These are phyloP conservation scores for Chlorella sorokiniana DNA, from an alignment of 139 green algal species.

Conservation along the genomic window DNA sequence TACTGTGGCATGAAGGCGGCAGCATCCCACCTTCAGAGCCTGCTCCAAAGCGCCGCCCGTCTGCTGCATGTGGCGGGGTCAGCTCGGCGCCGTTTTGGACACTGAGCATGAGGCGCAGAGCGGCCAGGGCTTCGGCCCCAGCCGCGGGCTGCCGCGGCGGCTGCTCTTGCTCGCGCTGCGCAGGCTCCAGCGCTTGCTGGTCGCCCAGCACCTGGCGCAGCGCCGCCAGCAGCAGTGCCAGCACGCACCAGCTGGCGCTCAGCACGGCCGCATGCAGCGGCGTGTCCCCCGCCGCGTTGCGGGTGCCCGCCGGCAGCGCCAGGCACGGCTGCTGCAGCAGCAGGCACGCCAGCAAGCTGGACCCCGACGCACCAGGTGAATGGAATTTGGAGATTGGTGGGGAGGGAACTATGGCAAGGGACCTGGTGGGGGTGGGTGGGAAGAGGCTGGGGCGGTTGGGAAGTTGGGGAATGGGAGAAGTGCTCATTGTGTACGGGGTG, in stretches of 20 bases:
- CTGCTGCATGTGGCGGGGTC: no score
- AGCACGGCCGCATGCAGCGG: constrained; percentile 14
- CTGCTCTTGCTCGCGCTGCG: not conserved
- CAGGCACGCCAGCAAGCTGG: constrained; percentile 23
- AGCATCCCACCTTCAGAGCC: no score
- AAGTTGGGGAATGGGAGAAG: no score
- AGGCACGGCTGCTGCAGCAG: constrained; percentile 5
- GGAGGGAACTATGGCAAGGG: no score
- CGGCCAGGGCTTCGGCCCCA: not conserved
- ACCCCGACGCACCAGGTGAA: no score
- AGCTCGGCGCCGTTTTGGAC: constrained; percentile 1
- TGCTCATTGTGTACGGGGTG: no score
- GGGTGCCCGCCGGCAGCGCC: not conserved
- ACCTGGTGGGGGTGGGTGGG: no score
- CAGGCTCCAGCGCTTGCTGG: no score
- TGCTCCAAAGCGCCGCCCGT: no score
- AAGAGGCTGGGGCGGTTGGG: no score
- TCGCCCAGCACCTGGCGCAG: constrained; percentile 5
- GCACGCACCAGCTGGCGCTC: not conserved
- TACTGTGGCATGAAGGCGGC: no score
- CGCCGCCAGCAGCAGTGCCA: constrained; percentile 17
- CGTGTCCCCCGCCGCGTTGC: constrained; percentile 5
- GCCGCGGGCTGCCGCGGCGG: not conserved
- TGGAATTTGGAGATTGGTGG: no score
- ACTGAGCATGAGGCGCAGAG: constrained; percentile 15